Base-by-base conservation (phyloP, 768 basidiomycete genomes). In the Terana coerulea region DNA sequence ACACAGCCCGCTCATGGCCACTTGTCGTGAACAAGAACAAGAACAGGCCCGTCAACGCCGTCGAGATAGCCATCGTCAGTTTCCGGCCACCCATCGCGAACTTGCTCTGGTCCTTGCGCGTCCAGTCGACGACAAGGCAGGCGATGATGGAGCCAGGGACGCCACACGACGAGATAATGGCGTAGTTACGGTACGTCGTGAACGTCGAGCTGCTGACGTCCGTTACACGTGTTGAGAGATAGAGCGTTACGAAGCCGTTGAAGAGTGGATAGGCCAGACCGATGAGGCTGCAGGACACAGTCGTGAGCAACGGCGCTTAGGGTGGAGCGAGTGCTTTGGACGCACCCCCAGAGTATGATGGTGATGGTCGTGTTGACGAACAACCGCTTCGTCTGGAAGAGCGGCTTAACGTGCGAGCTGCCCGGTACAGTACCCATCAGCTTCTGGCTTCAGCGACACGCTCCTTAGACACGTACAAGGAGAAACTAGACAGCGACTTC, bases 181-280 rank as follows among this genome's bases (percentile, higher is more conserved):
- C 24, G 39, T 40, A 40, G 39, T 40, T 22, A 19, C 39, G 39
- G 19, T 40, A 40, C 8, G 39, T 40, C n/a, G n/a, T 15, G 39
- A n/a, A n/a, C n/a, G 24, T 15, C n/a, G 39, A n/a, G 39, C 24
- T 22, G 9, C 8, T 19, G 39, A 40, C n/a, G n/a, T n/a, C n/a
- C n/a, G 39, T 9, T 15, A 40, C 19, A 8, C 19, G 8, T 15
- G n/a, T 22, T 40, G n/a, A 8, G 9, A 40, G 39, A 22, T 40
- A 40, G 39, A 40, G 39, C 10, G 24, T 22, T 15, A 40, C n/a
- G 39, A 40, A 40, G 19, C 39, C 39, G 39, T 40, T 40, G 39
- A 40, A 40, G 39, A 40, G 39, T 19, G 39, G 39, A 22, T 40
- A 40, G 39, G 39, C 39, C n/a, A 40, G 39, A 22, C 39, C 39